Base-by-base conservation (phyloP, 2,329 filamentous ascomycete species). In the Fusarium sp. region DNA sequence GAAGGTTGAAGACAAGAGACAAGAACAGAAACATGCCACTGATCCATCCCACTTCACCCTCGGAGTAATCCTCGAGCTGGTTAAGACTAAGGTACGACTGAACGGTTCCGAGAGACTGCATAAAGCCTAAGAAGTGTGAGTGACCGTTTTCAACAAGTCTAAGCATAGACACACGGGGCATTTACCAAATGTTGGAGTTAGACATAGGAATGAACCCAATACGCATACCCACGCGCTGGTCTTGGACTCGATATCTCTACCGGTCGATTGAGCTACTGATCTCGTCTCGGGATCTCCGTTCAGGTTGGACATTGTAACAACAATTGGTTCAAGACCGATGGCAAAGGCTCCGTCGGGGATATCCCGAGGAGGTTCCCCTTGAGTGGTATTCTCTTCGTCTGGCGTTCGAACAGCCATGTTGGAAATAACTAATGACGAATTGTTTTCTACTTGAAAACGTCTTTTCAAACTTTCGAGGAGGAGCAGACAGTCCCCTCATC, bases 11-110 rank as follows among this genome's bases (percentile, higher is more conserved):
- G 13, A 82, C 78, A 0, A 85, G 72, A 0, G 80, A 77, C 1
- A 85, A 68, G 49, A 83, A 84, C 5, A 81, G 79, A 33, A 83
- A 81, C 4, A 84, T 66, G 1, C 83, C 81, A 1, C 81, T 80
- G 57, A 85, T 85, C 83, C 83, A 86, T 18, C 83, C 83, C 0
- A 86, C 78, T 40, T 85, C 79, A 4, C 81, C 74, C 4, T 81
- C 74, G 4, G 78, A 78, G 64, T 83, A 83, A 7, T 70, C 64
- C 0, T 77, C 72, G 1, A 86, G 77, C 68, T 85, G 83, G 59
- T 85, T 76, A 3, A 74, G 75, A 33, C 78, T 78, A 25, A 84
- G 78, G 53, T 85, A 83, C 44, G 83, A 78, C 65, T 85, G 83
- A 0, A 85, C 72, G 1, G 82, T 80, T n/a, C 83, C 83, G 6